Conservation (phyloP, 169 alveolate genomes). For the Cryptosporidium andersoni region DNA sequence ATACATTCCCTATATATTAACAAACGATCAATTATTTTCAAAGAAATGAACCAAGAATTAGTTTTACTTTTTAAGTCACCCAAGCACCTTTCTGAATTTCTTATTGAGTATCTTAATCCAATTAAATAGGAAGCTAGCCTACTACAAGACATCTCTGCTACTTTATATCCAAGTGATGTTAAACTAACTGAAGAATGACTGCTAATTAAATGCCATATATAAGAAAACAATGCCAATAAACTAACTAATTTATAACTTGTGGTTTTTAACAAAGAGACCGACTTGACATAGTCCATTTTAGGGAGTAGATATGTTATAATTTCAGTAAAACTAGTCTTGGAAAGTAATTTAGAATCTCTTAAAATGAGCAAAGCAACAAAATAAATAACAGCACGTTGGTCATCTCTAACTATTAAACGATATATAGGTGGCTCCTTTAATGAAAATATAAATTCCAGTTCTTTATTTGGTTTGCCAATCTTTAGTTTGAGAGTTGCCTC, state of each 20-base stretch:
- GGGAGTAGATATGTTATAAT: slow-evolving; percentile 9
- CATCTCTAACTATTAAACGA: not conserved
- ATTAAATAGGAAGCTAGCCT: slow-evolving; percentile 34
- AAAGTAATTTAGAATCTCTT: not conserved
- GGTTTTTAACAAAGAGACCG: slow-evolving; percentile 23
- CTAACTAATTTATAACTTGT: slow-evolving; percentile 32
- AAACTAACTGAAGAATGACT: slow-evolving; percentile 13
- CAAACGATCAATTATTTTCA: slow-evolving; percentile 22
- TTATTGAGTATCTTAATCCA: slow-evolving; percentile 40
- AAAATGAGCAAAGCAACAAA: slow-evolving; percentile 3
- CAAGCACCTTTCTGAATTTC: slow-evolving; percentile 14
- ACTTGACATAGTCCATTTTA: slow-evolving; percentile 14
- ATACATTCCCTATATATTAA: slow-evolving; percentile 17
- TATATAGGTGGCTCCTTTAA: not conserved
- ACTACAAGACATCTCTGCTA: slow-evolving; percentile 14
- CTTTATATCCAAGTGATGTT: slow-evolving; percentile 32
- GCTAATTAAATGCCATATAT: slow-evolving; percentile 6
- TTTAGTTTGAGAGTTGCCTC: no score
- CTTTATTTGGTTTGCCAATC: no score
- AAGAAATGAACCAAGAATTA: slow-evolving; percentile 24
- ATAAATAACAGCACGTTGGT: slow-evolving; percentile 5
- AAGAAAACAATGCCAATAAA: slow-evolving; percentile 8
- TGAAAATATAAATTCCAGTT: no score
- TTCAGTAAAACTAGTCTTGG: slow-evolving; percentile 1
- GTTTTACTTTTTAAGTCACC: not conserved